Evolutionary conservation across 2,329 filamentous ascomycete genomes (phyloP), one percentile per base, ranked within the genome.

Genomic region (Colletotrichum limetticola): DNA sequence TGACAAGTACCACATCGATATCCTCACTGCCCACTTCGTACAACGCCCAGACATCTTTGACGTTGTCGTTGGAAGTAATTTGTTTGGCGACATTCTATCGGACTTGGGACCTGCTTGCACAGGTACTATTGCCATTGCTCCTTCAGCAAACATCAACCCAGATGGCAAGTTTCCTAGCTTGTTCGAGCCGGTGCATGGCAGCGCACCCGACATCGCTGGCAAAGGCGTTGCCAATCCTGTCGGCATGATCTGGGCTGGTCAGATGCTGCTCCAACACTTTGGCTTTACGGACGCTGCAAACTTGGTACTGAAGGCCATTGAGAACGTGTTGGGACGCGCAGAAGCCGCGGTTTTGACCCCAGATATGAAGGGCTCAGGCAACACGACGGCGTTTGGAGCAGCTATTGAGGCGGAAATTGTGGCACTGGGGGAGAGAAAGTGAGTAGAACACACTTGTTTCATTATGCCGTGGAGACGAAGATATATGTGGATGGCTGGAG

Each of bases 241-340:
- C 42, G 93, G 92, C 1, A 90, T 91, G 76, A 90, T 94, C 37
- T 86, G 94, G 52, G 94, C 91, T 62, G 83, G 93, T 30, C 91
- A 91, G 68, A 93, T 95, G 92, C 89, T 95, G 87, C 85, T 95
- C 75, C 90, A 93, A 78, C 94, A 94, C 83, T 94, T 64, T 28
- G 66, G 66, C 14, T 57, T 60, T 22, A 52, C 28, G 5, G 66
- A 66, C 1, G 71, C 66, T 2, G 71, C 92, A 1, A 86, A 93
- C 62, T 86, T 88, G 74, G 85, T 90, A 74, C 86, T 88, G 7
- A 86, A 88, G 66, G 88, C 90, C 37, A 86, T 94, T 70, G 92
- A 94, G 77, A 85, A 89, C 72, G 91, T 92, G 0, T 91, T 93
- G 3, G 86, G 86, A 73, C 87, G 78, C 66, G 69, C 83, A 62